Conservation (phyloP, 768 basidiomycete species). For the Termitomyces sp. region DNA sequence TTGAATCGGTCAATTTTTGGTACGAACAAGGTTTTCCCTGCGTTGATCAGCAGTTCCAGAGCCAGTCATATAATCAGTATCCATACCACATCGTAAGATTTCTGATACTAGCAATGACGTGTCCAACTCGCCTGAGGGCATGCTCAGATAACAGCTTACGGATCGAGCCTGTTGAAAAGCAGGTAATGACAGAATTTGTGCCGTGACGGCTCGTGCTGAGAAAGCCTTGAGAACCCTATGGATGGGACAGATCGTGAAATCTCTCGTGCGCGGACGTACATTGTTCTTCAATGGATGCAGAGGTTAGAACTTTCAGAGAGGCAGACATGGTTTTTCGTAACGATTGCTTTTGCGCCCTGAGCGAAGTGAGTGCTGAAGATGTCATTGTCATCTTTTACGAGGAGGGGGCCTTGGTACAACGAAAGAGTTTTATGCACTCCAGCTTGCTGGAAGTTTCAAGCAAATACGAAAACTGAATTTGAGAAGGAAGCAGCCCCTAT, state of each 20-base stretch:
- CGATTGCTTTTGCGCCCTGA: conserved; percentile 47
- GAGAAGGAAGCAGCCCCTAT: not conserved
- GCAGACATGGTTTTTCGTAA: conserved; percentile 47
- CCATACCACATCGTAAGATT: conserved; percentile 52
- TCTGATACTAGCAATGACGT: conserved; percentile 46
- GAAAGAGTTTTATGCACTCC: not conserved
- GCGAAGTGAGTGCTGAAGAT: not conserved
- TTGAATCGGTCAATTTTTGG: conserved; percentile 48
- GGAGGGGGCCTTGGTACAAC: too few species aligned
- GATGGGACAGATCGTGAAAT: not conserved
- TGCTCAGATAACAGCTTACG: conserved; percentile 75
- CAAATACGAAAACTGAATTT: not conserved
- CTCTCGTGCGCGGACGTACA: conserved; percentile 34
- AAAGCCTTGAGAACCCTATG: not conserved
- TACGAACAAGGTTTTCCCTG: conserved; percentile 66
- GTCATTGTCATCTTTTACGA: not conserved
- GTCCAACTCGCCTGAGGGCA: conserved; percentile 68
- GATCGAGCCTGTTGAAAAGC: conserved; percentile 43
- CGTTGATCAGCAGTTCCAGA: not conserved
- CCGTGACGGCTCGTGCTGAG: conserved; percentile 42
- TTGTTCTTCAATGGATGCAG: conserved; percentile 48
- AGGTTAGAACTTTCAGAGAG: conserved; percentile 38
- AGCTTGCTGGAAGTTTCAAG: not conserved
- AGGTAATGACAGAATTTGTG: conserved; percentile 43
- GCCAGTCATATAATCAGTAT: not conserved